Evolutionary conservation across 2,329 filamentous ascomycete genomes (phyloP), one percentile per base, ranked within the genome.

Genomic region (Laburnicola sp.): DNA sequence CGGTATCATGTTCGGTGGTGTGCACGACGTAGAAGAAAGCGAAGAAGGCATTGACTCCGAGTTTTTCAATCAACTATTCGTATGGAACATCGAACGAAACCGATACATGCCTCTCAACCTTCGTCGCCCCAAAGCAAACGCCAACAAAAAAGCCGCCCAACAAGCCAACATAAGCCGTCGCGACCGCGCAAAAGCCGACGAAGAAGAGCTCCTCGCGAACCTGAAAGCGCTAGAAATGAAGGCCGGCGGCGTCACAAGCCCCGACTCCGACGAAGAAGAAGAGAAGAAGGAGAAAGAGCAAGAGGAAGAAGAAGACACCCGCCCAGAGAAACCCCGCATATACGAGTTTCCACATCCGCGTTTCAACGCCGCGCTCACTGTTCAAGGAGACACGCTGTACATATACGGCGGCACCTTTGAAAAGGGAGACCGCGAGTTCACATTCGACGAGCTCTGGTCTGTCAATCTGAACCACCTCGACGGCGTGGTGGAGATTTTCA

Each of bases 11-110:
- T 97, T 97, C 69, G 94, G 94, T 38, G 94, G 94, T 45, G 94
- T 99, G 3, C 91, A 97, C 64, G 92, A 96, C 62, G 88, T 95
- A 0, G 91, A 96, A 71, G 83, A 92, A 69, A 93, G 84, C 58
- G 92, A 96, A 69, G 94, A 99, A 71, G 91, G 89, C 3, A 96
- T 99, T 60, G 93, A 99, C 48, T 96, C 90, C 68, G 92, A 97
- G 71, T 99, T 99, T 75, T 99, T 97, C 77, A 93, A 97, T 64
- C 83, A 86, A 49, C 75, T 97, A 23, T 95, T 89, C 65, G 89
- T 92, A 4, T 97, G 92, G 90, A 97, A 96, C 67, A 86, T 96
- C 56, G 94, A 97, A 65, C 84, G 93, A 52, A 99, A 99, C 70
- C 82, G 94, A 6, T 97, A 96, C 76, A 97, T 97, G 78, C 89